These are phyloP conservation scores for Ichthyophthirius multifiliis DNA, from an alignment of 169 alveolate species.

Conservation along the genomic window DNA sequence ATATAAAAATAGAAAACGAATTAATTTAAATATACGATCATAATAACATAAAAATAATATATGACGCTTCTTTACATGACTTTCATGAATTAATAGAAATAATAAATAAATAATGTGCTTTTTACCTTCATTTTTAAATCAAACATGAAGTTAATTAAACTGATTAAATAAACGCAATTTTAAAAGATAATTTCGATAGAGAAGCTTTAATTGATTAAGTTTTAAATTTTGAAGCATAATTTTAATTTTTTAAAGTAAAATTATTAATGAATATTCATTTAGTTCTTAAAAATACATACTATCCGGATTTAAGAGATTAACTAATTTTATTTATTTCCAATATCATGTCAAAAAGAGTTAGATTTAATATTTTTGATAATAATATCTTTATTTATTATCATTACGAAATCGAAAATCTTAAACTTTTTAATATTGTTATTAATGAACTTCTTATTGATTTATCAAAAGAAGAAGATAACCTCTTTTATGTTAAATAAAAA, in stretches of 20 bases:
- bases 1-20: not conserved
- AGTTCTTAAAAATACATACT: not conserved
- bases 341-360: not conserved
- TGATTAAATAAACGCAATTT: not conserved
- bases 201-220: constrained; percentile 5
- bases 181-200: constrained; percentile 10
- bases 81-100: not conserved
- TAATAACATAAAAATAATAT: constrained; percentile 1
- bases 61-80: constrained; percentile 9
- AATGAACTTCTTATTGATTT: not conserved
- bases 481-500: too few species aligned
- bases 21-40: not conserved
- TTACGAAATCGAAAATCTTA: constrained; percentile 1
- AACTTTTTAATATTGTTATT: not conserved
- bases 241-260: not conserved
- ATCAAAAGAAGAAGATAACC: not conserved
- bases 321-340: not conserved
- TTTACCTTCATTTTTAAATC: not conserved
- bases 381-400: not conserved
- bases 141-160: not conserved
- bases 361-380: constrained; percentile 1
- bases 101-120: constrained; percentile 4
- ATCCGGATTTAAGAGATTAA: not conserved
- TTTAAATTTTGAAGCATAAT: not conserved
- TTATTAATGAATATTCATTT: not conserved